Conservation (phyloP, 108 stramenopile species). For the Skeletonema potamos region DNA sequence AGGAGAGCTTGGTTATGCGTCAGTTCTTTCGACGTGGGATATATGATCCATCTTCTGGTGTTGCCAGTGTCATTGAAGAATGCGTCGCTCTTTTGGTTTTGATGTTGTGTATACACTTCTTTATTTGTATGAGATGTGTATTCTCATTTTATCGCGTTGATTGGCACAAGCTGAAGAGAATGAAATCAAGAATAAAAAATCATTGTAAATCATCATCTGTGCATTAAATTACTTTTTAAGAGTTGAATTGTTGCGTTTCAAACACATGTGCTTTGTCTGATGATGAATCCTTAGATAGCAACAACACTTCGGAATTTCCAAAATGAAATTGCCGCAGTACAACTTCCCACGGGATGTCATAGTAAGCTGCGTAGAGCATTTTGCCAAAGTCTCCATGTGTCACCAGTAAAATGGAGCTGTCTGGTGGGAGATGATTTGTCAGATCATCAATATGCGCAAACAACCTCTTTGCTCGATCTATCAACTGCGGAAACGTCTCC, state of each 20-base stretch:
- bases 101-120: not conserved
- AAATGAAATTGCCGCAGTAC: conserved; percentile 58
- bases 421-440: not conserved
- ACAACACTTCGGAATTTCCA: conserved; percentile 50
- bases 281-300: conserved; percentile 42
- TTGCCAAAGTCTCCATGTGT: conserved; percentile 65
- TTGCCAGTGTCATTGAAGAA: not conserved
- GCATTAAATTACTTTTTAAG: not conserved
- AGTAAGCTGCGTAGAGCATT: conserved; percentile 58
- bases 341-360: conserved; percentile 50
- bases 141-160: not conserved
- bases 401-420: conserved; percentile 39
- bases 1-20: conserved; percentile 10
- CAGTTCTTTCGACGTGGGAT: conserved; percentile 21
- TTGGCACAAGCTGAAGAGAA: not conserved
- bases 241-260: conserved; percentile 31
- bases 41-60: conserved; percentile 20
- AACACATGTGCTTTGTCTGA: conserved; percentile 46
- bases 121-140: not conserved
- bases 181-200: not conserved
- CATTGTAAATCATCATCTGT: not conserved
- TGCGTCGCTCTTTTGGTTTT: not conserved
- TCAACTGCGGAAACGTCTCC: conserved; percentile 58
- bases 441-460: conserved; percentile 19
- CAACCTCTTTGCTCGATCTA: conserved; percentile 36